Conservation (phyloP, 495 filamentous ascomycete species). For the Lindgomyces ingoldianus region DNA sequence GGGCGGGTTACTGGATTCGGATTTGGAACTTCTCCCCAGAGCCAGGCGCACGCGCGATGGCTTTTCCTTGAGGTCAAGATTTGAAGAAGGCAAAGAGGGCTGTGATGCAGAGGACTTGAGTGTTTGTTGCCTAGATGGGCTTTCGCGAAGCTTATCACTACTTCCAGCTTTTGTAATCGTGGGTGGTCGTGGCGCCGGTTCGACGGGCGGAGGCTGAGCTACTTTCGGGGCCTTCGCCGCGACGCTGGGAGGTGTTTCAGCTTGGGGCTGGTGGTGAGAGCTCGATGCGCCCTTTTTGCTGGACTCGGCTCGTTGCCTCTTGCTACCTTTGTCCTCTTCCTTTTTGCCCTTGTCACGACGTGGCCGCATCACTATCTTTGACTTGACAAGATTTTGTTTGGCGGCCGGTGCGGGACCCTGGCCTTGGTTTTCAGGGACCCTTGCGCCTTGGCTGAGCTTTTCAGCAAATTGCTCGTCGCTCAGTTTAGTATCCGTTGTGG, state of each 20-base stretch:
- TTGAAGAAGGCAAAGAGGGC: conserved; percentile 17
- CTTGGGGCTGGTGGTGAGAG: conserved; percentile 1
- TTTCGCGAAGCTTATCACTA: conserved; percentile 32
- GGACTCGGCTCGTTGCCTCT: conserved; percentile 13
- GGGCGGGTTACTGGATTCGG: conserved; percentile 9
- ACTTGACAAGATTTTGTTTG: conserved; percentile 34
- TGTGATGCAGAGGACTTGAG: conserved; percentile 33
- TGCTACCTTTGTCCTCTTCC: conserved; percentile 8
- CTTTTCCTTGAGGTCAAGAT: conserved; percentile 12
- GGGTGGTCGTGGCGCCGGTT: conserved; percentile 22
- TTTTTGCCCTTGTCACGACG: conserved; percentile 29
- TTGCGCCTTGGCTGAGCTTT: conserved; percentile 21
- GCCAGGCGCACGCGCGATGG: conserved; percentile 18
- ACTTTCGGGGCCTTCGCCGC: conserved; percentile 10
- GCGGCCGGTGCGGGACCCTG: conserved; percentile 3
- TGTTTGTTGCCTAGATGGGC: conserved; percentile 20
- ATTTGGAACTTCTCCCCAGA: conserved; percentile 14
- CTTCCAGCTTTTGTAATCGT: conserved; percentile 33
- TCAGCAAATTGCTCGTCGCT: conserved; percentile 36
- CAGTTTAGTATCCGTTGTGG: conserved; percentile 27
- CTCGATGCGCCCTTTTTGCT: conserved; percentile 19
- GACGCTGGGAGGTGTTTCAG: not conserved
- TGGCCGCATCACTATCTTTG: conserved; percentile 34
- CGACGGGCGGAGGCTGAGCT: conserved; percentile 1
- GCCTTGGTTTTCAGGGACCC: not conserved